Base-by-base conservation (phyloP, 1,284 basidiomycete genomes). In the Heterobasidion annosum region DNA sequence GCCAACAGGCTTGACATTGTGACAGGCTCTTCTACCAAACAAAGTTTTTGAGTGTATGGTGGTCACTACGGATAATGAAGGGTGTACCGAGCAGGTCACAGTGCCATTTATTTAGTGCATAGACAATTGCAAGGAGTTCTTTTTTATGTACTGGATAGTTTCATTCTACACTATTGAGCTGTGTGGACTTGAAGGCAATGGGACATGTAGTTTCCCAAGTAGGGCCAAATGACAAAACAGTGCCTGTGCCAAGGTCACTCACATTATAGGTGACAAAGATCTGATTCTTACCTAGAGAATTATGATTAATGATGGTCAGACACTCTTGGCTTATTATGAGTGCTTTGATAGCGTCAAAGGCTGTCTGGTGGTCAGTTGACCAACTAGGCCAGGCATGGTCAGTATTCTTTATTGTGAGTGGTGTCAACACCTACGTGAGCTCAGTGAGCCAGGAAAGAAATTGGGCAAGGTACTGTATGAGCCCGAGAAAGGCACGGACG, bases 61-160 rank as follows among this genome's bases (percentile, higher is more conserved):
- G 76, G 56, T 79, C 72, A 0, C 71, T 75, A 51, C 65, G 68
- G 0, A 78, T 61, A 0, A 53, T 50, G 44, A 78, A 67, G 0
- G 54, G 64, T 0, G 56, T 48, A 0, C 74, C 73, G 0, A 76
- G 51, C 1, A 66, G 53, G n/a, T 58, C 32, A 34, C 47, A 13
- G 3, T 53, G 35, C 45, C 55, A 66, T 18, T 57, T 51, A 42
- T 63, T 60, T 9, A 67, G 51, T 0, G 62, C 56, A 4, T 48
- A 5, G 8, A 64, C 46, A 4, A 65, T 63, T 0, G 62, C 63
- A 2, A 64, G 54, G 0, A 62, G 54, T 56, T 65, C 62, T 25
- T 59, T 55, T 48, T 67, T 63, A 49, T 63, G 60, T 0, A 62
- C 56, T 0, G 58, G 59, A 53, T 67, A 66, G 53, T 64, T 65